Conservation (phyloP, 1,139 yeast species). For the Insectozyma bohioensis region DNA sequence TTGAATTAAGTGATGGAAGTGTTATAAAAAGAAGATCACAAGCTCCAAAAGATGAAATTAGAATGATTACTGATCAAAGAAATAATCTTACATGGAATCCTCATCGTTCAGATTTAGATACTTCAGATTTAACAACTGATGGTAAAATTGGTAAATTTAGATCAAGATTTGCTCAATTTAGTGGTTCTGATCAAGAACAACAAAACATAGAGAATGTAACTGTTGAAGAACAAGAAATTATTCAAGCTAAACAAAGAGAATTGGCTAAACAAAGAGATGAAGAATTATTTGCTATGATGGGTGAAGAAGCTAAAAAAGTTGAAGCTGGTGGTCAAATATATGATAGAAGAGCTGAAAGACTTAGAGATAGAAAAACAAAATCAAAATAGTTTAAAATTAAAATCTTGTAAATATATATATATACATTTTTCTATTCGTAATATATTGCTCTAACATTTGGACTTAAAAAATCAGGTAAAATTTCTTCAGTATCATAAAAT, state of each 20-base stretch:
- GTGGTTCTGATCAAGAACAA: slow-evolving; percentile 17
- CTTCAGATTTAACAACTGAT: slow-evolving; percentile 77
- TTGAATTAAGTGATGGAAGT: slow-evolving; percentile 92
- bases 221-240: slow-evolving; percentile 18
- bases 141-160: slow-evolving; percentile 86
- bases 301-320: slow-evolving; percentile 61
- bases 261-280: slow-evolving; percentile 36
- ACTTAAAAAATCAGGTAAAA: too few relatives aligned
- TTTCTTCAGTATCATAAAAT: slow-evolving; percentile 1
- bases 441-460: too few relatives aligned
- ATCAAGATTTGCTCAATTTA: slow-evolving; percentile 64
- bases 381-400: too few relatives aligned
- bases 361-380: not conserved
- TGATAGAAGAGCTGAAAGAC: slow-evolving; percentile 45
- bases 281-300: slow-evolving; percentile 56
- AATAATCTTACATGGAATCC: slow-evolving; percentile 88
- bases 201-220: slow-evolving; percentile 17
- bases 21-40: slow-evolving; percentile 81
- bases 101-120: slow-evolving; percentile 70
- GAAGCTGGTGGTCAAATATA: slow-evolving; percentile 62
- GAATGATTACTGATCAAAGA: slow-evolving; percentile 87
- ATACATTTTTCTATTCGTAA: too few relatives aligned
- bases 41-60: slow-evolving; percentile 82
- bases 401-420: slow-evolving; percentile 1
- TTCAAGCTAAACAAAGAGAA: slow-evolving; percentile 16